Conservation (phyloP, 2,329 filamentous ascomycete species). For the Elsinoe arachidis region DNA sequence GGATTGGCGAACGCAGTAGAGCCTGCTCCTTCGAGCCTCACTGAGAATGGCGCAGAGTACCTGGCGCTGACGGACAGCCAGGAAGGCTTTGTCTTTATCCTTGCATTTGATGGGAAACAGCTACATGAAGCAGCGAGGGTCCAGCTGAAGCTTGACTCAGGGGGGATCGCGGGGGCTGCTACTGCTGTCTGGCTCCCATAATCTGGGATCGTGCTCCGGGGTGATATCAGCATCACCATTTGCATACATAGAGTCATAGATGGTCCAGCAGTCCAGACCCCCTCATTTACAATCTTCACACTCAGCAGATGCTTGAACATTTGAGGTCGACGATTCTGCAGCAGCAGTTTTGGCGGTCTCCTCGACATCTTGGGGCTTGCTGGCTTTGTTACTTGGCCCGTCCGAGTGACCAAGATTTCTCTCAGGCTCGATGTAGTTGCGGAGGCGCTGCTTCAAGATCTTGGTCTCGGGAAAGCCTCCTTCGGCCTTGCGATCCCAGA, state of each 20-base stretch:
- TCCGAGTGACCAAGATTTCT: conserved; percentile 68
- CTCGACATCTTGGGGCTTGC: not conserved
- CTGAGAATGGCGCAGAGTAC: conserved; percentile 21
- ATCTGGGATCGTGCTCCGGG: not conserved
- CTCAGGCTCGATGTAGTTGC: conserved; percentile 72
- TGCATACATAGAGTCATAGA: not conserved
- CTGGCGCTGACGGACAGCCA: conserved; percentile 29
- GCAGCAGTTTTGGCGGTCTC: not conserved
- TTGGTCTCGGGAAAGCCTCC: conserved; percentile 94
- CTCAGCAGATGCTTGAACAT: not conserved
- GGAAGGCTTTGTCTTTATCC: conserved; percentile 26
- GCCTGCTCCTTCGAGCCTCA: conserved; percentile 21
- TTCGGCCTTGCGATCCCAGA: conserved; percentile 84
- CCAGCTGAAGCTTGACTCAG: conserved; percentile 24
- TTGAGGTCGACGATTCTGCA: not conserved
- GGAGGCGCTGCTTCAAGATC: conserved; percentile 73
- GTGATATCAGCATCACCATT: too few relatives aligned
- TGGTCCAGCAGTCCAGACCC: not conserved
- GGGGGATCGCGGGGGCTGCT: conserved; percentile 24
- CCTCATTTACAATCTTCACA: conserved; percentile 20
- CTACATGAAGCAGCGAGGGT: conserved; percentile 24
- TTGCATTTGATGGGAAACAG: conserved; percentile 26
- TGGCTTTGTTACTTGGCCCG: conserved; percentile 24
- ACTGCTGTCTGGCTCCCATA: conserved; percentile 29
- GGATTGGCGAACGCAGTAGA: conserved; percentile 30